Percentiles rank a stretch among this genome's conserved stretches.
phyloP scores from a whole-genome alignment of 1,139 yeast species.

The Debaryomycetaceae sp. region DNA sequence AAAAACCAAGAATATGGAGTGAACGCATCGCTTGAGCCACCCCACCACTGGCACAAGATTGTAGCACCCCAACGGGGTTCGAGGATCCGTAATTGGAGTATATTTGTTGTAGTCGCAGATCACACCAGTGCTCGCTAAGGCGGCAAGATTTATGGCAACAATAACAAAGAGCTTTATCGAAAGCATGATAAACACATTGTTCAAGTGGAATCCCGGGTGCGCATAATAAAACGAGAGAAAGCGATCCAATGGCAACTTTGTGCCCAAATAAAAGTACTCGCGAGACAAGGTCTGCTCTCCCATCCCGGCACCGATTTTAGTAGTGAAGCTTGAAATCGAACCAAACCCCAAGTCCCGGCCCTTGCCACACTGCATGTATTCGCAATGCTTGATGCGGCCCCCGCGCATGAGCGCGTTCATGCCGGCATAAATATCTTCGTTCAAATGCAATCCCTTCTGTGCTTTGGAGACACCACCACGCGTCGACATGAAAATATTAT shows the following conservation, averaged over 20 bases:
- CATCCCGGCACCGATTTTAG: conserved; percentile 51
- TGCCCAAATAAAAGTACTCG: conserved; percentile 40
- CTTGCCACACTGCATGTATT: conserved; percentile 47
- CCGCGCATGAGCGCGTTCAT: conserved; percentile 43
- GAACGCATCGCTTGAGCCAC: conserved; percentile 40
- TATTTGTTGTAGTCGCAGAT: conserved; percentile 36
- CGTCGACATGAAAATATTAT: conserved; percentile 40
- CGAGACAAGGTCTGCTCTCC: conserved; percentile 46
- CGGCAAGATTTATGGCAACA: conserved; percentile 37
- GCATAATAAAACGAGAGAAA: conserved; percentile 45
- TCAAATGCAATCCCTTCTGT: conserved; percentile 42
- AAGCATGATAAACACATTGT: conserved; percentile 38
- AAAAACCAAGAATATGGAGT: conserved; percentile 40
- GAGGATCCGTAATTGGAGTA: conserved; percentile 38
- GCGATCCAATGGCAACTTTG: conserved; percentile 39
- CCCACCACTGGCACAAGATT: conserved; percentile 39
- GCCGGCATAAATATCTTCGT: conserved; percentile 49
- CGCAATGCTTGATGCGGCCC: conserved; percentile 46
- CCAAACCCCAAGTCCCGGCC: conserved; percentile 48
- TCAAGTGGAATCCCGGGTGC: conserved; percentile 47
- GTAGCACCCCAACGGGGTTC: conserved; percentile 33
- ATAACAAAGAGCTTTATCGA: conserved; percentile 37
- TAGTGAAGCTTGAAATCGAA: conserved; percentile 41
- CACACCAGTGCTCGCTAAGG: conserved; percentile 31
- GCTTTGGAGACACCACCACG: conserved; percentile 49